Conservation (phyloP, 2,329 filamentous ascomycete genomes). For the Pyricularia pennisetigena region DNA sequence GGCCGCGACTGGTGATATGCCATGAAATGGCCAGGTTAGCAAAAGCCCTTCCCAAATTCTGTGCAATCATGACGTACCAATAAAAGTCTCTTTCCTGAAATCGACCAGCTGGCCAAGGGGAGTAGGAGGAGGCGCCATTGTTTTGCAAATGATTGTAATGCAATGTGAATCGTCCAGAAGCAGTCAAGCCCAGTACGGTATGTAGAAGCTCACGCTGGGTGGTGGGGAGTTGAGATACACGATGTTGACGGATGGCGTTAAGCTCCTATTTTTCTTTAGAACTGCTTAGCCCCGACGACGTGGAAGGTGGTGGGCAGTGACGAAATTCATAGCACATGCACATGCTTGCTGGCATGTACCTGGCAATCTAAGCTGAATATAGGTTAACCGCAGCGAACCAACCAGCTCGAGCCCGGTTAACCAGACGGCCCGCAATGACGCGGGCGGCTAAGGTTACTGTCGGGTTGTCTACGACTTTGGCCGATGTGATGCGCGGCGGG, state of each 20-base stretch:
- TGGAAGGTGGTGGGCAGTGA: neutral
- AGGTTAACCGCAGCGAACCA: neutral
- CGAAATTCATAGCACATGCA: neutral
- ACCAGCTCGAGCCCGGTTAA: neutral
- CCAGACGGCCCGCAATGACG: neutral
- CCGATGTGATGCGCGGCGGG: neutral
- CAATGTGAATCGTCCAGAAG: neutral
- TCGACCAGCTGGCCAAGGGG: constrained; percentile 37
- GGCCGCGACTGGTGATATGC: constrained; percentile 56
- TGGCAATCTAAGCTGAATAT: too few relatives aligned
- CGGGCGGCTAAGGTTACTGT: neutral
- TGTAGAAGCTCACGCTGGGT: neutral
- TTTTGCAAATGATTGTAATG: neutral
- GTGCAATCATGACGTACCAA: constrained; percentile 40
- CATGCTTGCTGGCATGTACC: neutral
- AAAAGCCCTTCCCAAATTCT: neutral
- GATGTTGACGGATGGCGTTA: neutral
- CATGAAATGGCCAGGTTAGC: neutral
- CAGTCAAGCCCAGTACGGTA: neutral
- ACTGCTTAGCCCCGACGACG: neutral
- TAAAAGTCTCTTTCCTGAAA: constrained; percentile 55
- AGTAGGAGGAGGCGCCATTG: neutral
- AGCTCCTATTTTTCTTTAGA: neutral
- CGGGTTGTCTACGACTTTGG: neutral
- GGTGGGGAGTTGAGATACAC: neutral